Conservation (phyloP, 257 asterid genomes). For the Voacanga thouarsii region DNA sequence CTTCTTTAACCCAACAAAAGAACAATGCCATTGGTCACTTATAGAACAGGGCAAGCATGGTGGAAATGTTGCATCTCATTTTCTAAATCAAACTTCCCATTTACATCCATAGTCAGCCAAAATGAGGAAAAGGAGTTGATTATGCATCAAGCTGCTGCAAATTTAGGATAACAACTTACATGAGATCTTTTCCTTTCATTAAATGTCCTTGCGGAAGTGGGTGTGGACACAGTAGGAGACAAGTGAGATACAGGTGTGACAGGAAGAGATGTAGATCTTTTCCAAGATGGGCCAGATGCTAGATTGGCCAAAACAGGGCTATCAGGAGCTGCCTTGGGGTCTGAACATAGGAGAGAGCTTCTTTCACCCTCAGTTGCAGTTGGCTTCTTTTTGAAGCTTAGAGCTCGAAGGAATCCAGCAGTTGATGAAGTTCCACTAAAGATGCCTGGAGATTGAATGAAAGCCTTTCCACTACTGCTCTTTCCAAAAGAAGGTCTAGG, state of each 20-base stretch:
- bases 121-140: conserved; percentile 1
- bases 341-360: conserved; percentile 60
- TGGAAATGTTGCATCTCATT: not conserved
- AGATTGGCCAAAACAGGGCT: conserved; percentile 51
- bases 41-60: not conserved
- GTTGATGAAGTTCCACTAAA: conserved; percentile 37
- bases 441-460: conserved; percentile 35
- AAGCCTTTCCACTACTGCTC: conserved; percentile 40
- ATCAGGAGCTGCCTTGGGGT: conserved; percentile 43
- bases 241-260: conserved; percentile 57
- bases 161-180: conserved; percentile 40
- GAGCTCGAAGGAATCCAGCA: conserved; percentile 54
- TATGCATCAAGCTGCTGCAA: not conserved
- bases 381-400: conserved; percentile 62
- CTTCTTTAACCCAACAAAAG: not conserved
- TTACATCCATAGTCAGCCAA: conserved; percentile 4
- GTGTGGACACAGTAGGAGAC: conserved; percentile 51
- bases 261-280: conserved; percentile 75
- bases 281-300: conserved; percentile 38
- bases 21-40: not conserved
- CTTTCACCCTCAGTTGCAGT: conserved; percentile 48
- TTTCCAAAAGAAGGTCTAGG: conserved; percentile 44
- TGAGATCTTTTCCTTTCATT: conserved; percentile 51
- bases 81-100: conserved; percentile 10
- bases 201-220: conserved; percentile 44